Conservation (phyloP, 805 yeast species). For the Nematodospora valgi region DNA sequence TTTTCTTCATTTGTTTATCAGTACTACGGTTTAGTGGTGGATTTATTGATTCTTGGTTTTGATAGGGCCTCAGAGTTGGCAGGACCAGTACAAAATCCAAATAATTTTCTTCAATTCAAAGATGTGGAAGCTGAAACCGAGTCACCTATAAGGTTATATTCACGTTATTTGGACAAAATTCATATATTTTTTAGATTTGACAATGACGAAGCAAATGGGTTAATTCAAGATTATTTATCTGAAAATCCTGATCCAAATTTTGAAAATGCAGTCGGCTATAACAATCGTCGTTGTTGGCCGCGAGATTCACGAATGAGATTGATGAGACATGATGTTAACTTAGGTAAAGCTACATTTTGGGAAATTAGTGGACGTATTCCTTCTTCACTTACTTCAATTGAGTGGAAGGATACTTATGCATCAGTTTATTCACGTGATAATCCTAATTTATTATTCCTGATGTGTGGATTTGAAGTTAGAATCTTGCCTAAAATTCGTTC, state of each 20-base stretch:
- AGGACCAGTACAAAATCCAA: slow-evolving; percentile 68
- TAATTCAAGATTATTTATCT: slow-evolving; percentile 69
- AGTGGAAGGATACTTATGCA: slow-evolving; percentile 78
- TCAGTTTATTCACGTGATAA: slow-evolving; percentile 90
- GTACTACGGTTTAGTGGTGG: slow-evolving; percentile 83
- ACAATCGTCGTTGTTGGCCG: slow-evolving; percentile 93
- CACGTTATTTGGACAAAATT: slow-evolving; percentile 79
- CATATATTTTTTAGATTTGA: slow-evolving; percentile 76
- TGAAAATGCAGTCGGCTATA: slow-evolving; percentile 80
- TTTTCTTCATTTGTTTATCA: slow-evolving; percentile 88
- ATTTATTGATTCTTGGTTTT: slow-evolving; percentile 75
- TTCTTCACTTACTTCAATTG: slow-evolving; percentile 60
- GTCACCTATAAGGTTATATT: slow-evolving; percentile 77
- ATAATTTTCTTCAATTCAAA: slow-evolving; percentile 72
- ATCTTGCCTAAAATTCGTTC: slow-evolving; percentile 72
- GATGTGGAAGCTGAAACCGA: slow-evolving; percentile 53
- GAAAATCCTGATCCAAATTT: slow-evolving; percentile 93
- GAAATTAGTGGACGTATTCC: slow-evolving; percentile 83
- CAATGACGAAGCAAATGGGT: slow-evolving; percentile 68
- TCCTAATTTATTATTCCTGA: slow-evolving; percentile 80
- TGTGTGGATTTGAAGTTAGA: slow-evolving; percentile 95
- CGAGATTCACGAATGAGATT: slow-evolving; percentile 85
- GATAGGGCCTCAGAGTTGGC: slow-evolving; percentile 88
- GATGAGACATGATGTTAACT: slow-evolving; percentile 84
- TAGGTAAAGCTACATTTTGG: slow-evolving; percentile 92